These are phyloP conservation scores for Talaromyces atroroseus DNA, from an alignment of 2,329 filamentous ascomycete species.

Conservation along the genomic window DNA sequence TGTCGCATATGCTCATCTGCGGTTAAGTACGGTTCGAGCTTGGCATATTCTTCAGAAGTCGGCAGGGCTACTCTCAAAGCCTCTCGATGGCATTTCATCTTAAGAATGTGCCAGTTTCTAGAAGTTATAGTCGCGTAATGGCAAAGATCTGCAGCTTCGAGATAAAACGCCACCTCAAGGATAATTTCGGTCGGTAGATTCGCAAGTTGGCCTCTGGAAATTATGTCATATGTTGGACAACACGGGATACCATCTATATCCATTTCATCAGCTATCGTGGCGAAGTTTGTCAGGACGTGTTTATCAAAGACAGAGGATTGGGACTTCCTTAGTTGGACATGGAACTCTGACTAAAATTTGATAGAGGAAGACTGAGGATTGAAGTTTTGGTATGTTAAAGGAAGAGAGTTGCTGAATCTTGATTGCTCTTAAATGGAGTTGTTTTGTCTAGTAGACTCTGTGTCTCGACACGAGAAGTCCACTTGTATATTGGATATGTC, in stretches of 20 bases:
- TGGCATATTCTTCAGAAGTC: neutral
- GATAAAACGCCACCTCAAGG: neutral
- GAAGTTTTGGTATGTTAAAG: neutral
- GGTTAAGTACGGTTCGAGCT: neutral
- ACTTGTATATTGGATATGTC: neutral
- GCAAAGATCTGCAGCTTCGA: neutral
- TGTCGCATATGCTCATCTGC: neutral
- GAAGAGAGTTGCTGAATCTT: neutral
- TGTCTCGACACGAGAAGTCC: neutral
- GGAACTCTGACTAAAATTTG: neutral
- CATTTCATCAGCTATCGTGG: neutral
- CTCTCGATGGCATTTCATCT: neutral
- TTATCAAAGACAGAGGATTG: neutral
- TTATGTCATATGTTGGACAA: neutral
- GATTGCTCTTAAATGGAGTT: neutral
- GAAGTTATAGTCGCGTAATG: neutral
- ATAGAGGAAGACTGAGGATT: neutral
- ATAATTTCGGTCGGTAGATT: constrained; percentile 3
- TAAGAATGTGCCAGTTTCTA: neutral
- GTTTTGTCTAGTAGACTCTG: neutral
- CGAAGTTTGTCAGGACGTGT: neutral
- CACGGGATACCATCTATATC: neutral
- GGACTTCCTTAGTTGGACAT: neutral
- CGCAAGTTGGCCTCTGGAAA: neutral
- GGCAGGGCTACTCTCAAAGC: constrained; percentile 6